A percentile compares a stretch with the other conserved stretches of the same genome.
Evolutionary conservation across 140 eudicot species (phyloP).

Genomic region (Erigeron philadelphicus): DNA sequence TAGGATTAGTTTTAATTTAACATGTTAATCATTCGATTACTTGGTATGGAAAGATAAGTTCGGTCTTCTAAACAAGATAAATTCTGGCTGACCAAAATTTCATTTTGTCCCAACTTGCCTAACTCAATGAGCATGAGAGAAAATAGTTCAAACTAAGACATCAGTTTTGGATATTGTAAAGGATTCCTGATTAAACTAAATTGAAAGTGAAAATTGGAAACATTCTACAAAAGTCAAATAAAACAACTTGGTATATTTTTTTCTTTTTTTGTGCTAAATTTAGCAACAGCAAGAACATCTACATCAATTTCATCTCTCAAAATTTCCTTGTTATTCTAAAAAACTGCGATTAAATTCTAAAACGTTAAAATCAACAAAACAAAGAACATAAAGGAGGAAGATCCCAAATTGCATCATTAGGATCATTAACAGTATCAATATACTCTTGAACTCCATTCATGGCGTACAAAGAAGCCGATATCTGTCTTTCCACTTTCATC

Average conservation of each 20-base stretch:
- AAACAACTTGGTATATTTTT: constrained; percentile 21
- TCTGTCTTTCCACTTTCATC: constrained; percentile 87
- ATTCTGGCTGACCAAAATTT: not conserved
- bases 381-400: constrained; percentile 64
- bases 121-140: constrained; percentile 13
- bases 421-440: constrained; percentile 63
- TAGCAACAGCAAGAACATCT: constrained; percentile 30
- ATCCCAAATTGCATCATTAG: constrained; percentile 71
- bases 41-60: not conserved
- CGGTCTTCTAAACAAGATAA: not conserved
- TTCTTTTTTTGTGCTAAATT: constrained; percentile 20
- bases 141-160: constrained; percentile 26
- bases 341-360: constrained; percentile 22
- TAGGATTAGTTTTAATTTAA: not conserved
- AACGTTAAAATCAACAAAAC: constrained; percentile 33
- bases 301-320: constrained; percentile 26
- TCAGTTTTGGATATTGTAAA: constrained; percentile 25
- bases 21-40: not conserved
- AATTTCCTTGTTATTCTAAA: constrained; percentile 31
- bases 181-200: constrained; percentile 21
- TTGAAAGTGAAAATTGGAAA: constrained; percentile 27
- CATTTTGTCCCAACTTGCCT: constrained; percentile 6
- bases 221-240: constrained; percentile 25
- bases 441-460: constrained; percentile 85
- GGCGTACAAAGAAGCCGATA: constrained; percentile 81